These are phyloP conservation scores for Macroventuria anomochaeta DNA, from an alignment of 2,329 filamentous ascomycete genomes.

Conservation along the genomic window DNA sequence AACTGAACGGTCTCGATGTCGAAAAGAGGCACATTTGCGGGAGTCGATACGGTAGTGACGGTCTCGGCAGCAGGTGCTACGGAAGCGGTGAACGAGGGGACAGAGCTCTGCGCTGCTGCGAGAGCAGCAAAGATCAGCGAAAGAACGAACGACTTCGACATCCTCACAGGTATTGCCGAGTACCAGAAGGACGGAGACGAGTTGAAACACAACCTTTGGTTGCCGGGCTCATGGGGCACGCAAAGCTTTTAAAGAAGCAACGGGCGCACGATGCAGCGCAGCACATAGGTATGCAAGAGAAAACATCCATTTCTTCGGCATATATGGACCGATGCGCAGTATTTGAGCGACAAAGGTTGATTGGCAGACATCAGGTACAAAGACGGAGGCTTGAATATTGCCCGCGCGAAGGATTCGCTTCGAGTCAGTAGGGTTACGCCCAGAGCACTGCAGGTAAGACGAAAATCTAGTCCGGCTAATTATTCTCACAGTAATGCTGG, in stretches of 20 bases:
- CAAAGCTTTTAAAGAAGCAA: not conserved
- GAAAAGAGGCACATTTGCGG: constrained; percentile 33
- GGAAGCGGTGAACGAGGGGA: constrained; percentile 25
- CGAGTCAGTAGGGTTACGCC: constrained; percentile 27
- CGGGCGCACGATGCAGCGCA: not conserved
- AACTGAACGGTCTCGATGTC: constrained; percentile 31
- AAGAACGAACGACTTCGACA: constrained; percentile 26
- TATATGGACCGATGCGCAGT: constrained; percentile 18
- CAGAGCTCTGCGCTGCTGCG: constrained; percentile 21
- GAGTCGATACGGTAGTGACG: constrained; percentile 24
- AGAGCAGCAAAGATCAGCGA: constrained; percentile 25
- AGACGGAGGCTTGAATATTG: not conserved
- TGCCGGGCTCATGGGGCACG: not conserved
- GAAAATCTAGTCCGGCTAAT: constrained; percentile 13
- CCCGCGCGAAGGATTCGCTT: constrained; percentile 23
- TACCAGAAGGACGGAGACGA: not conserved
- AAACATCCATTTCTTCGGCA: not conserved
- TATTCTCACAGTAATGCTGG: not conserved
- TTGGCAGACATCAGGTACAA: not conserved
- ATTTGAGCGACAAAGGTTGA: not conserved
- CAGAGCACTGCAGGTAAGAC: constrained; percentile 26
- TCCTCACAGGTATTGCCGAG: constrained; percentile 3
- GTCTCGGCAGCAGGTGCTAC: constrained; percentile 37
- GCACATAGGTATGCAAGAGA: not conserved
- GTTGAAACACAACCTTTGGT: not conserved